phyloP scores from a whole-genome alignment of 306 rosid genomes.

The Ormosia emarginata region DNA sequence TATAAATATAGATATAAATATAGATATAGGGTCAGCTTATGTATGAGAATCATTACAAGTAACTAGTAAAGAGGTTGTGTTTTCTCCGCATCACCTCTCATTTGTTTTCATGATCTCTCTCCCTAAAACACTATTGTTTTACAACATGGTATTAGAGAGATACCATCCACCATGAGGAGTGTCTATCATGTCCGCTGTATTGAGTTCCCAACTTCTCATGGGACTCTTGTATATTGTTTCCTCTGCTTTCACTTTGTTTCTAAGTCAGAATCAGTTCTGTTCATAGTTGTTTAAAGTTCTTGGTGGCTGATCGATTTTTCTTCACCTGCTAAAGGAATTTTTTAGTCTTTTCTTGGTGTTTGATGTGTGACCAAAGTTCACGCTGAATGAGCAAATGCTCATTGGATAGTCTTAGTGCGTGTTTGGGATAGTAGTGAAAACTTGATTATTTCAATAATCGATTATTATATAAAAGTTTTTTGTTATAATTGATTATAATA shows the following conservation, averaged over 20 bases:
- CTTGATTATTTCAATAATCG: too few relatives aligned
- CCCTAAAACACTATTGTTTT: not conserved
- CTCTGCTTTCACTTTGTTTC: not conserved
- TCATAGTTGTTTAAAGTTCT: not conserved
- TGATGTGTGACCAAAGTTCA: not conserved
- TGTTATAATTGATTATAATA: too few relatives aligned
- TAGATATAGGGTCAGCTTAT: not conserved
- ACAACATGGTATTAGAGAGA: not conserved
- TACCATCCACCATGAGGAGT: not conserved
- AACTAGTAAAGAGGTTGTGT: not conserved
- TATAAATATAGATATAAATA: not conserved
- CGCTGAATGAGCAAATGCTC: not conserved
- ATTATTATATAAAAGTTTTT: too few relatives aligned
- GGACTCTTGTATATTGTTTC: not conserved
- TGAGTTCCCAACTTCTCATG: not conserved
- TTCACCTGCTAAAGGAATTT: not conserved
- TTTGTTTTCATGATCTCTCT: not conserved
- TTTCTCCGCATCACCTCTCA: not conserved
- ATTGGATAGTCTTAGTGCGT: constrained; percentile 28
- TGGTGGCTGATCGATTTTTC: not conserved
- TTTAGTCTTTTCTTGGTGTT: not conserved
- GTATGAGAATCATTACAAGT: not conserved
- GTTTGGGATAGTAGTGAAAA: too few relatives aligned
- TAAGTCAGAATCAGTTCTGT: not conserved
- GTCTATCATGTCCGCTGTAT: not conserved